Conservation (phyloP, 2,329 filamentous ascomycete genomes). For the Elsinoe arachidis region DNA sequence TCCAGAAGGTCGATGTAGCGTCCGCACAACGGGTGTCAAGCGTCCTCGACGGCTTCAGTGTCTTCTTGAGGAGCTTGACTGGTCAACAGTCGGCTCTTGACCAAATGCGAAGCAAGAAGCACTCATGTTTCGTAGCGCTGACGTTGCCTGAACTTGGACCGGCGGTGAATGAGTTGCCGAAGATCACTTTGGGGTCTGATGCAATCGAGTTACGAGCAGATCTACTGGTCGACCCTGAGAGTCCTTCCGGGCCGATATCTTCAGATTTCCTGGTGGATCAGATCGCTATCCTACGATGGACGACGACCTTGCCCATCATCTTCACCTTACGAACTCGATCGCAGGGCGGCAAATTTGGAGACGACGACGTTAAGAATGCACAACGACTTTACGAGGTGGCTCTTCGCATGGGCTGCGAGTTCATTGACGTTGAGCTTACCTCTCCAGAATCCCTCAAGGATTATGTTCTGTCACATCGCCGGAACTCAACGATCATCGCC, state of each 20-base stretch:
- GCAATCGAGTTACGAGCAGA: slow-evolving; percentile 93
- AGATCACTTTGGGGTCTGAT: slow-evolving; percentile 75
- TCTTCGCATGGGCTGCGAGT: slow-evolving; percentile 78
- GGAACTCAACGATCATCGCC: slow-evolving; percentile 77
- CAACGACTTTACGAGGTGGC: slow-evolving; percentile 68
- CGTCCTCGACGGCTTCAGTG: slow-evolving; percentile 46
- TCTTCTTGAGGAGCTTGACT: slow-evolving; percentile 62
- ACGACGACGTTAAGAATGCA: slow-evolving; percentile 58
- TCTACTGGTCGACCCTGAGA: slow-evolving; percentile 64
- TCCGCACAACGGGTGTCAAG: slow-evolving; percentile 27
- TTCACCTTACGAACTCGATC: slow-evolving; percentile 81
- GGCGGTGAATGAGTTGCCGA: slow-evolving; percentile 56
- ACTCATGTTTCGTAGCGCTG: slow-evolving; percentile 88
- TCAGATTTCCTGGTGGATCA: slow-evolving; percentile 74
- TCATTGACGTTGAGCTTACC: slow-evolving; percentile 85
- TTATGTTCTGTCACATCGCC: slow-evolving; percentile 40
- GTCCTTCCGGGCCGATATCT: slow-evolving; percentile 48
- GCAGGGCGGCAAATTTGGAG: slow-evolving; percentile 83
- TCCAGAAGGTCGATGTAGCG: slow-evolving; percentile 51
- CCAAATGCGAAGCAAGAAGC: slow-evolving; percentile 53
- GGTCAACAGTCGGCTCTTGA: slow-evolving; percentile 49
- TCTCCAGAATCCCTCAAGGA: slow-evolving; percentile 69
- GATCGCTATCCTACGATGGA: slow-evolving; percentile 66
- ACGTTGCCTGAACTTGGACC: slow-evolving; percentile 67
- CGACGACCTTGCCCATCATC: slow-evolving; percentile 69